These are phyloP conservation scores for Trichoderma aggressivum DNA, from an alignment of 2,329 filamentous ascomycete genomes.

Conservation along the genomic window DNA sequence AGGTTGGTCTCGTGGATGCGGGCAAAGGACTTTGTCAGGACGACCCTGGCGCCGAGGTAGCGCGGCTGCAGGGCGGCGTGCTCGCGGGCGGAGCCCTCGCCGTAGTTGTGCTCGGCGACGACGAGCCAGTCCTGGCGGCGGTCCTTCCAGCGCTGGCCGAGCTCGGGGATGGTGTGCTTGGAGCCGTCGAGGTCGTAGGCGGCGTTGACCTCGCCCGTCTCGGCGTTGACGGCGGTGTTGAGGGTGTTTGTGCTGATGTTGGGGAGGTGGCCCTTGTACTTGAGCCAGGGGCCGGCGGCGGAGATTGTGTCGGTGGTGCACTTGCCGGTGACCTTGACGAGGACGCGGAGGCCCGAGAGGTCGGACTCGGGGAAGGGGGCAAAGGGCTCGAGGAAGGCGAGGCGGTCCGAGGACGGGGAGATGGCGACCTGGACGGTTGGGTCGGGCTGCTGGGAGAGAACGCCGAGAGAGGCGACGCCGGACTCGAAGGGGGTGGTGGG, in stretches of 20 bases:
- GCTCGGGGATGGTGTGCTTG: slow-evolving; percentile 75
- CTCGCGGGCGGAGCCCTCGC: slow-evolving; percentile 83
- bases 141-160: slow-evolving; percentile 79
- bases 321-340: slow-evolving; percentile 96
- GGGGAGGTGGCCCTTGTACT: slow-evolving; percentile 98
- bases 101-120: slow-evolving; percentile 96
- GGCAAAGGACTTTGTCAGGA: slow-evolving; percentile 82
- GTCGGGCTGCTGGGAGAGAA: slow-evolving; percentile 69
- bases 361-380: slow-evolving; percentile 74
- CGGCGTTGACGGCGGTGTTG: slow-evolving; percentile 89
- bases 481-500: slow-evolving; percentile 66
- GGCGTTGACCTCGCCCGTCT: slow-evolving; percentile 86
- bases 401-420: slow-evolving; percentile 80
- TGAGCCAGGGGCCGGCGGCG: slow-evolving; percentile 93
- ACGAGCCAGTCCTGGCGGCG: slow-evolving; percentile 80
- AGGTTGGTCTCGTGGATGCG: slow-evolving; percentile 94
- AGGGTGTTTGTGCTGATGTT: slow-evolving; percentile 98
- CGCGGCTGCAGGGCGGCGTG: slow-evolving; percentile 87
- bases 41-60: slow-evolving; percentile 82
- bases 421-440: slow-evolving; percentile 70
- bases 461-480: slow-evolving; percentile 71
- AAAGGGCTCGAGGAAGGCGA: slow-evolving; percentile 90
- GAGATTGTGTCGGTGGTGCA: slow-evolving; percentile 99
- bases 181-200: slow-evolving; percentile 83
- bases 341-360: slow-evolving; percentile 72